Conservation (phyloP, 257 asterid genomes). For the Ophiorrhiza pumila region DNA sequence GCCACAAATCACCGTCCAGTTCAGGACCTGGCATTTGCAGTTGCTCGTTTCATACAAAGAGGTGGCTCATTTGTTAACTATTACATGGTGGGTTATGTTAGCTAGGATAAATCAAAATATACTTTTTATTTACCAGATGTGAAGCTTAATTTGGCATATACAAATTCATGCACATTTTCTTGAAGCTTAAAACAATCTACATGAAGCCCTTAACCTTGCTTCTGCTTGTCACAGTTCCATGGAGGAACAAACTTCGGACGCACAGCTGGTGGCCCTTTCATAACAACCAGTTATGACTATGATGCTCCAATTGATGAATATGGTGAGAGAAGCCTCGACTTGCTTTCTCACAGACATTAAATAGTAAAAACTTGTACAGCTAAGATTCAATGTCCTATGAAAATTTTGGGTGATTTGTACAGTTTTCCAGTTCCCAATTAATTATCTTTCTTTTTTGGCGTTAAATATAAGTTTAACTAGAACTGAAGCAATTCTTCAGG, state of each 20-base stretch:
- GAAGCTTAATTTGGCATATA: neutral
- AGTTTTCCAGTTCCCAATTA: neutral
- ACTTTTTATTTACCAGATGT: neutral
- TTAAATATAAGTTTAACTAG: neutral
- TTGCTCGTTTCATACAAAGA: conserved; percentile 53
- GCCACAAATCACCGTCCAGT: conserved; percentile 53
- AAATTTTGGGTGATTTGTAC: neutral
- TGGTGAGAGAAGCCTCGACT: conserved; percentile 33
- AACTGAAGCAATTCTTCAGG: conserved; percentile 26
- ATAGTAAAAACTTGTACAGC: neutral
- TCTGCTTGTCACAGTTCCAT: conserved; percentile 42
- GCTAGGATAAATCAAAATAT: neutral
- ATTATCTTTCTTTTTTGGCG: neutral
- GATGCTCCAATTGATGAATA: conserved; percentile 80
- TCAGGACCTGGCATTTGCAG: conserved; percentile 74
- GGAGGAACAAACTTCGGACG: conserved; percentile 84
- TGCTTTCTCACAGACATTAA: neutral
- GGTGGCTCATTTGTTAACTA: conserved; percentile 67
- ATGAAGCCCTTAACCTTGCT: neutral
- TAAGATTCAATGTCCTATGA: neutral
- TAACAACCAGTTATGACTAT: conserved; percentile 67
- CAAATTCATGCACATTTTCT: neutral
- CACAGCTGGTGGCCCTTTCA: conserved; percentile 67
- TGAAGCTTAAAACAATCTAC: neutral
- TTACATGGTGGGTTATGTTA: conserved; percentile 52